phyloP scores from a whole-genome alignment of 1,284 basidiomycete species.

The Ganoderma boninense region DNA sequence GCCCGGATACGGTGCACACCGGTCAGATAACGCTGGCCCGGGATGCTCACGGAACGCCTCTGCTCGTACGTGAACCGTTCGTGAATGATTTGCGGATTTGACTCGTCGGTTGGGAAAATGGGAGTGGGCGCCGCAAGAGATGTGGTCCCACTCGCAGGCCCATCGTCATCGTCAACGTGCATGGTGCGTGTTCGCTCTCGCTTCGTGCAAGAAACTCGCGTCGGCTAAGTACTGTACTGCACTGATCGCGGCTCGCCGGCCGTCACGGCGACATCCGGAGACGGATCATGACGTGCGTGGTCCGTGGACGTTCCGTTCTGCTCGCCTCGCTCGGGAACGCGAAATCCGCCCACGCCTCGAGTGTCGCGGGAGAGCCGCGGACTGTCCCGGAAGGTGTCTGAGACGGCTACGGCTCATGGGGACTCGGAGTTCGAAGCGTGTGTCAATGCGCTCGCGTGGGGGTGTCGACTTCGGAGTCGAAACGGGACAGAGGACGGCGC shows the following conservation, averaged over 20 bases:
- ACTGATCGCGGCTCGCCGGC: neutral
- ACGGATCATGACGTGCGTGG: conserved; percentile 1
- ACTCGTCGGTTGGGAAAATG: neutral
- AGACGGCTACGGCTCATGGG: neutral
- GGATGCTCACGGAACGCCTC: conserved; percentile 1
- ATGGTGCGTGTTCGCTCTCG: neutral
- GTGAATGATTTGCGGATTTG: neutral
- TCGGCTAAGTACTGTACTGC: neutral
- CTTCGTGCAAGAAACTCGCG: neutral
- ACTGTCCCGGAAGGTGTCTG: neutral
- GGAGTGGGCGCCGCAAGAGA: neutral
- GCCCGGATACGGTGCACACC: neutral
- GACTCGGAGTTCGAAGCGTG: neutral
- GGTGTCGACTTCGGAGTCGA: neutral
- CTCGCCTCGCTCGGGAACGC: neutral
- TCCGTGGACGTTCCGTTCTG: neutral
- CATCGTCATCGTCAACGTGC: neutral
- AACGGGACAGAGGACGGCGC: neutral
- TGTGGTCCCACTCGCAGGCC: neutral
- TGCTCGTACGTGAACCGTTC: too few species aligned
- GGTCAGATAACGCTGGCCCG: conserved; percentile 3
- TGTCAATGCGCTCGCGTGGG: neutral
- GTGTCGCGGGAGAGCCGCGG: neutral
- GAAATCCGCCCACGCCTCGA: conserved; percentile 1
- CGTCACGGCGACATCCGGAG: neutral